A percentile compares a stretch with the other conserved stretches of the same genome.
phyloP scores from a whole-genome alignment of 1,139 yeast species.

The Kodamaea sp. region DNA sequence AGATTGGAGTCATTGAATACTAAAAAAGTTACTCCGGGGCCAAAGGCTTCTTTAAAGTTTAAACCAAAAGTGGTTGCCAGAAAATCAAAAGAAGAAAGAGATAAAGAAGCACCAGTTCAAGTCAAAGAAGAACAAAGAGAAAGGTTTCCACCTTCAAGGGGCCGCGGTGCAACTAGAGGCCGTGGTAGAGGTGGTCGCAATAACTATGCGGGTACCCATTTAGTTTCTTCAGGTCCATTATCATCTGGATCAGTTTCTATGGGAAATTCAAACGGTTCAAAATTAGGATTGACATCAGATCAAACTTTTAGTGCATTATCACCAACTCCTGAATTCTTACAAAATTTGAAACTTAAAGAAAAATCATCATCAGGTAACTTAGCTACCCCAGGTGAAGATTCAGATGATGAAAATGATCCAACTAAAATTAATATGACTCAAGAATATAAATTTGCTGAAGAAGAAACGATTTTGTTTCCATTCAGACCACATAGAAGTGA shows the following conservation, averaged over 20 bases:
- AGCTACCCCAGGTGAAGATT: slow-evolving; percentile 8
- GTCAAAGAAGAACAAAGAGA: slow-evolving; percentile 33
- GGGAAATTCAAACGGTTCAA: slow-evolving; percentile 31
- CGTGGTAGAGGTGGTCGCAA: slow-evolving; percentile 41
- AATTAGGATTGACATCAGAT: slow-evolving; percentile 28
- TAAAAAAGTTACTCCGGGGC: slow-evolving; percentile 23
- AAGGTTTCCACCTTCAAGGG: slow-evolving; percentile 13
- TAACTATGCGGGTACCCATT: slow-evolving; percentile 59
- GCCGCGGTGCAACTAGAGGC: slow-evolving; percentile 27
- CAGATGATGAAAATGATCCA: slow-evolving; percentile 33
- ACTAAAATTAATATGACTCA: slow-evolving; percentile 60
- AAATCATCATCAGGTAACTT: slow-evolving; percentile 4
- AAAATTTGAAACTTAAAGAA: slow-evolving; percentile 34
- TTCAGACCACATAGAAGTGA: slow-evolving; percentile 36
- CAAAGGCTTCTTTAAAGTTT: slow-evolving; percentile 44
- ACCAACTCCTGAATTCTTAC: slow-evolving; percentile 40
- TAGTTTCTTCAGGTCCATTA: slow-evolving; percentile 69
- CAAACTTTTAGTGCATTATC: slow-evolving; percentile 25
- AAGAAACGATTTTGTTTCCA: slow-evolving; percentile 44
- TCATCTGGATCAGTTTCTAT: slow-evolving; percentile 59
- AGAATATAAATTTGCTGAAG: slow-evolving; percentile 49
- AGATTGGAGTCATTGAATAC: slow-evolving; percentile 43
- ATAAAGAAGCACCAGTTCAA: slow-evolving; percentile 62
- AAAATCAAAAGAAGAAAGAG: slow-evolving; percentile 79
- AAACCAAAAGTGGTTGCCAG: slow-evolving; percentile 82